phyloP scores from a whole-genome alignment of 1,139 yeast genomes.

The Sugiyamaella xylanicola region DNA sequence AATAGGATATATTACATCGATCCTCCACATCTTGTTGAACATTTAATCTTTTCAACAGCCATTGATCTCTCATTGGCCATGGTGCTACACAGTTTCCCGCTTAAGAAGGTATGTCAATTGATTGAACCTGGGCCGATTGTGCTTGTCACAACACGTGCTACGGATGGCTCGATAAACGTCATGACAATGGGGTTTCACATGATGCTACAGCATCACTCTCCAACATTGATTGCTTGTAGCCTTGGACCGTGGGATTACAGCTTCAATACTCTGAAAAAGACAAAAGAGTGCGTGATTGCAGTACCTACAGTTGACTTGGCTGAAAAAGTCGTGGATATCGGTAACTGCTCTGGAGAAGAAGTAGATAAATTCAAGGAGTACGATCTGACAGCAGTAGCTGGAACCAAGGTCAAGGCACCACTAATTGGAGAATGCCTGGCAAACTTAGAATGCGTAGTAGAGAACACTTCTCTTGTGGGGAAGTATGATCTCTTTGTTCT shows the following conservation, averaged over 20 bases:
- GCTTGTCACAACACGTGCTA: slow-evolving; percentile 20
- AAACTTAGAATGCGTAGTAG: slow-evolving; percentile 26
- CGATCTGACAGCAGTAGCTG: slow-evolving; percentile 19
- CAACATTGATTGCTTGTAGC: slow-evolving; percentile 23
- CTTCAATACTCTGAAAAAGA: slow-evolving; percentile 20
- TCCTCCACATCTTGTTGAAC: too few relatives aligned
- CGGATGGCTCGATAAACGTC: slow-evolving; percentile 20
- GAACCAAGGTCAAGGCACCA: slow-evolving; percentile 22
- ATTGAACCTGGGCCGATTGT: slow-evolving; percentile 26
- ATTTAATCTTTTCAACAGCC: too few relatives aligned
- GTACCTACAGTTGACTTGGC: slow-evolving; percentile 22
- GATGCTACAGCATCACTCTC: slow-evolving; percentile 27
- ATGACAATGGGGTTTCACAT: slow-evolving; percentile 29
- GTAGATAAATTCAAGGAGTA: slow-evolving; percentile 22
- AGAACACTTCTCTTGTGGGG: slow-evolving; percentile 20
- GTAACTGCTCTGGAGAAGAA: slow-evolving; percentile 26
- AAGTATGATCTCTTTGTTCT: slow-evolving; percentile 21
- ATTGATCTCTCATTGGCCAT: too few relatives aligned
- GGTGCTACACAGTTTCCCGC: slow-evolving; percentile 19
- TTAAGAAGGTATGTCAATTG: slow-evolving; percentile 22
- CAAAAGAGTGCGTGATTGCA: slow-evolving; percentile 26
- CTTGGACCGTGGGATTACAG: slow-evolving; percentile 29
- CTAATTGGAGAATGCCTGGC: slow-evolving; percentile 24
- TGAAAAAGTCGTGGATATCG: slow-evolving; percentile 28
- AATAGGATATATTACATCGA: too few relatives aligned